phyloP scores from a whole-genome alignment of 345 rosid species.

The Syzygium aromaticum region DNA sequence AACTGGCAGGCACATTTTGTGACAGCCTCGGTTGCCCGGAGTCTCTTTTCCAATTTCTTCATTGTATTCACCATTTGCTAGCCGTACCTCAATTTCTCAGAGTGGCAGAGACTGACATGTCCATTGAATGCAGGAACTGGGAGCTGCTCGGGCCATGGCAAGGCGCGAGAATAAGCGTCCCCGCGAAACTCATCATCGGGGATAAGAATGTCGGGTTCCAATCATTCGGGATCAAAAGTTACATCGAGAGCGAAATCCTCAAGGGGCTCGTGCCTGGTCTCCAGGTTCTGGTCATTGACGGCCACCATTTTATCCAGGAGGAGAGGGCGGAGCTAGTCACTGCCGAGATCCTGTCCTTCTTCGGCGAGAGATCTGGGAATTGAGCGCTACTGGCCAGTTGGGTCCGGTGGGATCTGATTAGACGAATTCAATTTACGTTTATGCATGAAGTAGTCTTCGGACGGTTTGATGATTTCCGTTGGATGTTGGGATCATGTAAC shows the following conservation, averaged over 20 bases:
- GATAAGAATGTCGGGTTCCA: slow-evolving; percentile 11
- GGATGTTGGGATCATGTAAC: background rate
- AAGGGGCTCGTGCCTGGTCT: slow-evolving; percentile 12
- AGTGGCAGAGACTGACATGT: background rate
- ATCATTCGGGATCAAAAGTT: slow-evolving; percentile 7
- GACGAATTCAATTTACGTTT: background rate
- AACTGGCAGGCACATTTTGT: background rate
- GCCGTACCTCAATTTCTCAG: background rate
- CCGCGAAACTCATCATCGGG: slow-evolving; percentile 7
- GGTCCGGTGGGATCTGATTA: background rate
- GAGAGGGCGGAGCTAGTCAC: slow-evolving; percentile 15
- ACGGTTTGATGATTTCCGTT: background rate
- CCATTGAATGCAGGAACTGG: slow-evolving; percentile 7
- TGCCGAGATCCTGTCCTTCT: slow-evolving; percentile 3
- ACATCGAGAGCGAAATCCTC: slow-evolving; percentile 1
- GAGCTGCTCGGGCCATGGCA: slow-evolving; percentile 15
- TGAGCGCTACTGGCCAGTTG: background rate
- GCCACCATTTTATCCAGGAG: slow-evolving; percentile 14
- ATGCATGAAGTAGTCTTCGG: background rate
- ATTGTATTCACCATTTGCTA: background rate
- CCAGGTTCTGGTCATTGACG: slow-evolving; percentile 6
- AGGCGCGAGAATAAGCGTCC: slow-evolving; percentile 10
- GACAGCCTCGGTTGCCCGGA: background rate
- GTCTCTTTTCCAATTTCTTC: background rate
- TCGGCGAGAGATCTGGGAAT: background rate